phyloP scores from a whole-genome alignment of 2,329 filamentous ascomycete genomes.

The Lasiodiplodia gonubiensis region DNA sequence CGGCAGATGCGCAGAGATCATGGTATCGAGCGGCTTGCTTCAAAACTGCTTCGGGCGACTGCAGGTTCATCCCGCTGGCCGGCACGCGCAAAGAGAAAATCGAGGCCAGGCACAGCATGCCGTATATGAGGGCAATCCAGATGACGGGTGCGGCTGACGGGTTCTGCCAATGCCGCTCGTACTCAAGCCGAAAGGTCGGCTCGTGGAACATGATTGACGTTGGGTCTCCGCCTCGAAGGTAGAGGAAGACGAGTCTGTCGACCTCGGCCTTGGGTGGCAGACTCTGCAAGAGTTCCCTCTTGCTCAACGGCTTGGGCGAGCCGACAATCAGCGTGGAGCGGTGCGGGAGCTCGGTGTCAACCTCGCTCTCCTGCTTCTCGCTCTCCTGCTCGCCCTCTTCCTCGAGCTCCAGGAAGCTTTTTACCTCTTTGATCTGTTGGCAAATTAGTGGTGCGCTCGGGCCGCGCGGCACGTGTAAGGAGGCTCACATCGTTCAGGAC shows the following conservation, averaged over 20 bases:
- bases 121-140: constrained; percentile 57
- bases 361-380: constrained; percentile 28
- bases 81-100: constrained; percentile 37
- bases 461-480: neutral
- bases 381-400: constrained; percentile 30
- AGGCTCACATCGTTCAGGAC: constrained; percentile 39
- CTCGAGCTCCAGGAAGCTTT: constrained; percentile 34
- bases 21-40: constrained; percentile 38
- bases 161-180: constrained; percentile 53
- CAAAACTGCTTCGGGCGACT: constrained; percentile 9
- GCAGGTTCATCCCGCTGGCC: neutral
- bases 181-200: constrained; percentile 39
- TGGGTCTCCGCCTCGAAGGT: constrained; percentile 37
- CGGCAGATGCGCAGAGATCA: constrained; percentile 38
- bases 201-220: constrained; percentile 37
- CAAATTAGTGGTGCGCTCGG: neutral
- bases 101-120: constrained; percentile 52
- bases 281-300: constrained; percentile 32
- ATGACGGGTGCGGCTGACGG: constrained; percentile 46
- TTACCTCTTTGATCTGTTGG: constrained; percentile 37
- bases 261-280: constrained; percentile 36
- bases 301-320: constrained; percentile 34
- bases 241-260: constrained; percentile 39
- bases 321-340: constrained; percentile 24
- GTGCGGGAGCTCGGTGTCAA: constrained; percentile 6